Evolutionary conservation across 768 basidiomycete species (phyloP).

Genomic region (Lentinula sp.): DNA sequence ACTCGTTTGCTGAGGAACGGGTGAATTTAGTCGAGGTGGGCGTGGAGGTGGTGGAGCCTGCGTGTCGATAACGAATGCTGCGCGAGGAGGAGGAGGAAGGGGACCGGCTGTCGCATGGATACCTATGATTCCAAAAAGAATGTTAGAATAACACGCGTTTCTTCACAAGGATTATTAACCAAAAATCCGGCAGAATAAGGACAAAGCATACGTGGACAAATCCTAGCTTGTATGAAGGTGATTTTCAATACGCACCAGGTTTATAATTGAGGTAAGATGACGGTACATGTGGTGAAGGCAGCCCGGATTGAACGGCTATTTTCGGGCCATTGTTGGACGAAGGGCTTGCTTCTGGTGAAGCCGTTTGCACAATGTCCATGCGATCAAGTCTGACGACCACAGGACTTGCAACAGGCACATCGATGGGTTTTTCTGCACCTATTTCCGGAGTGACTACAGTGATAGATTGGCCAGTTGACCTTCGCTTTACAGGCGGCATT

Average conservation of each 20-base stretch:
- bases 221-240: neutral
- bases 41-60: constrained; percentile 49
- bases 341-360: constrained; percentile 14
- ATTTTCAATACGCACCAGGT: constrained; percentile 35
- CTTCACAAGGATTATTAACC: constrained; percentile 6
- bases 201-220: neutral
- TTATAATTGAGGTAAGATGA: constrained; percentile 55
- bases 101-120: constrained; percentile 70
- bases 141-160: neutral
- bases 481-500: constrained; percentile 6
- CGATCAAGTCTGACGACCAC: constrained; percentile 46
- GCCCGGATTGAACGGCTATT: constrained; percentile 17
- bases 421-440: constrained; percentile 55
- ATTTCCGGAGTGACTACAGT: constrained; percentile 52
- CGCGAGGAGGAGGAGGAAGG: constrained; percentile 63
- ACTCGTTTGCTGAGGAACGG: constrained; percentile 19
- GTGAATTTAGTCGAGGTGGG: constrained; percentile 58
- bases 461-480: constrained; percentile 28
- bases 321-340: constrained; percentile 18
- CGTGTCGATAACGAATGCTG: constrained; percentile 40
- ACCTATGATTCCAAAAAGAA: constrained; percentile 22
- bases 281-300: constrained; percentile 20
- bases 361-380: constrained; percentile 10
- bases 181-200: neutral
- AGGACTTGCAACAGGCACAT: constrained; percentile 56